Evolutionary conservation across 1,139 yeast species (phyloP).

Genomic region (Pneumocystis murina): DNA sequence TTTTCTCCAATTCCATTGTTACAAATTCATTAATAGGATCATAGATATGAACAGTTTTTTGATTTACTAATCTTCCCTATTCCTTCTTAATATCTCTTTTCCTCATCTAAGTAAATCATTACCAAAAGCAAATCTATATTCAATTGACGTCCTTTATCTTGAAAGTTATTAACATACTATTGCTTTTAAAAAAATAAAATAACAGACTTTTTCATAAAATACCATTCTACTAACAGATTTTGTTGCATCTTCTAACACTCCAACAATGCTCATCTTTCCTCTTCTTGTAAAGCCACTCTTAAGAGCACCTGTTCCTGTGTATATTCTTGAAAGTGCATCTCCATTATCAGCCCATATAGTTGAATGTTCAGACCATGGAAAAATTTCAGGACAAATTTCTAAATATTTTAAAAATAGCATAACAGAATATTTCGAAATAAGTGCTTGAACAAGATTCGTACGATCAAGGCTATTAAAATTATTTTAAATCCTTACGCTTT

Average conservation of each 20-base stretch:
- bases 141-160: slow-evolving; percentile 76
- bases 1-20: slow-evolving; percentile 38
- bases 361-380: slow-evolving; percentile 53
- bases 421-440: slow-evolving; percentile 52
- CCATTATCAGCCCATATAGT: slow-evolving; percentile 96
- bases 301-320: slow-evolving; percentile 92
- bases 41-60: slow-evolving; percentile 55
- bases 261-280: slow-evolving; percentile 92
- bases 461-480: slow-evolving; percentile 42
- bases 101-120: not conserved
- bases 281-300: slow-evolving; percentile 87
- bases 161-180: slow-evolving; percentile 79
- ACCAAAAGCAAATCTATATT: slow-evolving; percentile 63
- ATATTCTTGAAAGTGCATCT: slow-evolving; percentile 88
- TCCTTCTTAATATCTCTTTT: not conserved
- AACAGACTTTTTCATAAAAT: not conserved
- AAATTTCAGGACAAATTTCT: slow-evolving; percentile 27
- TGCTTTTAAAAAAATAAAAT: not conserved
- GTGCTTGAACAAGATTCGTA: slow-evolving; percentile 85
- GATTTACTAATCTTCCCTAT: slow-evolving; percentile 57
- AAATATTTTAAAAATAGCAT: slow-evolving; percentile 49
- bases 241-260: slow-evolving; percentile 89
- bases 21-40: slow-evolving; percentile 85
- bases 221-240: slow-evolving; percentile 76
- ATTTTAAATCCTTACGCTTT: not conserved